Evolutionary conservation across 306 rosid genomes (phyloP).

Genomic region (Medicago ruthenica): DNA sequence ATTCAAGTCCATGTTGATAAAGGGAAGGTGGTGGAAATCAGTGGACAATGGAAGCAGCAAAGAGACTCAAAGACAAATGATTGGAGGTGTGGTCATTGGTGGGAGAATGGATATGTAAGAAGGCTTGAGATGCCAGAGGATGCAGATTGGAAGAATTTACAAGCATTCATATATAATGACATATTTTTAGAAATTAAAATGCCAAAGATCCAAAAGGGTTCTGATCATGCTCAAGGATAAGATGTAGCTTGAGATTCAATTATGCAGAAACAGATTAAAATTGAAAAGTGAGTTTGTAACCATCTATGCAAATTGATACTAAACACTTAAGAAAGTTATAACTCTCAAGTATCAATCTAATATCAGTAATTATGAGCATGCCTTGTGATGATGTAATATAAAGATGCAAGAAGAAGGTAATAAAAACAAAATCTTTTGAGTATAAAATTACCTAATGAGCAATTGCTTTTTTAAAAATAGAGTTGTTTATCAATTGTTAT

Average conservation of each 20-base stretch:
- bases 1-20: conserved; percentile 71
- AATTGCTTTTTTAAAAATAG: not conserved
- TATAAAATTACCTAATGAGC: not conserved
- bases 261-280: conserved; percentile 44
- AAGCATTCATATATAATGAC: conserved; percentile 67
- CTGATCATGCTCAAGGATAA: conserved; percentile 49
- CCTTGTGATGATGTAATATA: conserved; percentile 10
- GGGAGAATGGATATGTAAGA: conserved; percentile 90
- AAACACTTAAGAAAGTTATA: conserved; percentile 38
- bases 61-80: conserved; percentile 61
- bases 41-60: conserved; percentile 87
- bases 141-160: conserved; percentile 76
- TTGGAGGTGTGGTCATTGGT: conserved; percentile 90
- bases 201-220: conserved; percentile 61
- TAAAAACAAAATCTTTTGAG: conserved; percentile 33
- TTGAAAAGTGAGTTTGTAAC: conserved; percentile 45
- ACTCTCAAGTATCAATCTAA: conserved; percentile 32
- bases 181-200: conserved; percentile 63
- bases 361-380: conserved; percentile 26
- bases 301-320: conserved; percentile 40
- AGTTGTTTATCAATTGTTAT: not conserved
- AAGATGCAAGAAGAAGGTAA: conserved; percentile 30
- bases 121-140: conserved; percentile 94
- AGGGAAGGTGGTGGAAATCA: conserved; percentile 80
- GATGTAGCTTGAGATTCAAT: conserved; percentile 47